Percentiles rank a stretch among this genome's conserved stretches.
phyloP scores from a whole-genome alignment of 225 moss, liverwort and hornwort species.

The Bryum argenteum region DNA sequence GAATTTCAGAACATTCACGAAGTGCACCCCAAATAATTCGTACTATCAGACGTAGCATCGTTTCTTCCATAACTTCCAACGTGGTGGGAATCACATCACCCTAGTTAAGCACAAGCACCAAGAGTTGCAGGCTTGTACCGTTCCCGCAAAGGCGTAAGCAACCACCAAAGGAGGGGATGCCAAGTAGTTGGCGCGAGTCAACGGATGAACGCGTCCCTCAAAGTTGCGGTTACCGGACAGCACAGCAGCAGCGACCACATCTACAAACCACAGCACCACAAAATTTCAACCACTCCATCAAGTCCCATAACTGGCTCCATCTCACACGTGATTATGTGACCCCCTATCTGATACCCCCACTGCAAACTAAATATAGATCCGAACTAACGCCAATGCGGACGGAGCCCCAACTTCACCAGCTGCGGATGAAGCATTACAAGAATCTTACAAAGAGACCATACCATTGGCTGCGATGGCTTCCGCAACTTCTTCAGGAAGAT shows the following conservation, averaged over 20 bases:
- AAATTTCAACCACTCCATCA: background rate
- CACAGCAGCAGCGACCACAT: conserved; percentile 79
- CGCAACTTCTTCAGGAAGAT: conserved; percentile 70
- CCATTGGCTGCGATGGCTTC: conserved; percentile 67
- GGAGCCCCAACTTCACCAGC: conserved; percentile 3
- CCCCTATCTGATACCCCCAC: background rate
- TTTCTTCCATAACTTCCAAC: background rate
- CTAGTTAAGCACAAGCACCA: conserved; percentile 8
- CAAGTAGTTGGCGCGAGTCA: conserved; percentile 94
- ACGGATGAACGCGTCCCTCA: conserved; percentile 95
- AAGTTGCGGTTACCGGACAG: conserved; percentile 94
- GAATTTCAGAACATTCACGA: conserved; percentile 13
- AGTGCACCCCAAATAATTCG: conserved; percentile 1
- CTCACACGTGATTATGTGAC: background rate
- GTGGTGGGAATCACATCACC: background rate
- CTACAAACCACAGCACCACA: conserved; percentile 42
- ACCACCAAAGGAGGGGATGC: conserved; percentile 98
- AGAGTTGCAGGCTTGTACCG: conserved; percentile 46
- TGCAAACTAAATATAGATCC: background rate
- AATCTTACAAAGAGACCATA: conserved; percentile 24
- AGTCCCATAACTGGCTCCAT: conserved; percentile 10
- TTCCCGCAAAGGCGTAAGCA: conserved; percentile 90
- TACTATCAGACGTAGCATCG: background rate
- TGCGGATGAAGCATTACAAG: too few species aligned
- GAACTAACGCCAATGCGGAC: conserved; percentile 4